Percentiles rank a stretch among this genome's conserved stretches.
phyloP scores from a whole-genome alignment of 768 basidiomycete species.

The Macrolepiota albuminosa region DNA sequence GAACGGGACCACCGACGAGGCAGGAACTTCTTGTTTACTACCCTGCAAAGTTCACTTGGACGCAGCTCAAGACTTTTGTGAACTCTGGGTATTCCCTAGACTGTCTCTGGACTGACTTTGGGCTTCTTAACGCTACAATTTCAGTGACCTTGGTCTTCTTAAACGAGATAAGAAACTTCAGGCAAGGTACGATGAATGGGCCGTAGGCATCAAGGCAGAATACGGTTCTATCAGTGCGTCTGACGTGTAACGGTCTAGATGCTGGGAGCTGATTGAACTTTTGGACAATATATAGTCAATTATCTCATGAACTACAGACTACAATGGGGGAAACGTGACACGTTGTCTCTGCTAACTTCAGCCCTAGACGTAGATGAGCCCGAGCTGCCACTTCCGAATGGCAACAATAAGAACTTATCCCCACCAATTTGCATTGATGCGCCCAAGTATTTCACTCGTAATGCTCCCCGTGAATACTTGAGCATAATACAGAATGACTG shows the following conservation, averaged over 20 bases:
- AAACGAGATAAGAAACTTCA: conserved; percentile 73
- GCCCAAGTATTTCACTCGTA: conserved; percentile 61
- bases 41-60: conserved; percentile 73
- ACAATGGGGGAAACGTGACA: conserved; percentile 73
- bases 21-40: conserved; percentile 67
- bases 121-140: background rate
- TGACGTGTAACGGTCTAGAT: background rate
- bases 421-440: conserved; percentile 29
- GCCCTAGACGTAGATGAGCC: conserved; percentile 32
- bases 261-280: background rate
- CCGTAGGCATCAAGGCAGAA: conserved; percentile 43
- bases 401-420: conserved; percentile 11
- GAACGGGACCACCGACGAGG: conserved; percentile 61
- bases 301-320: conserved; percentile 67
- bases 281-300: conserved; percentile 39
- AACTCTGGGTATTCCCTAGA: conserved; percentile 59
- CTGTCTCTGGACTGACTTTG: background rate
- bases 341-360: conserved; percentile 55
- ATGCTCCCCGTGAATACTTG: conserved; percentile 53
- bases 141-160: conserved; percentile 76
- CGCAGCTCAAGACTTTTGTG: conserved; percentile 69
- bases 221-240: conserved; percentile 64
- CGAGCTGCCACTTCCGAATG: background rate
- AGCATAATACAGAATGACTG: conserved; percentile 82
- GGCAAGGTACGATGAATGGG: conserved; percentile 59